phyloP scores from a whole-genome alignment of 345 rosid species.

The Carallia pectinifolia region DNA sequence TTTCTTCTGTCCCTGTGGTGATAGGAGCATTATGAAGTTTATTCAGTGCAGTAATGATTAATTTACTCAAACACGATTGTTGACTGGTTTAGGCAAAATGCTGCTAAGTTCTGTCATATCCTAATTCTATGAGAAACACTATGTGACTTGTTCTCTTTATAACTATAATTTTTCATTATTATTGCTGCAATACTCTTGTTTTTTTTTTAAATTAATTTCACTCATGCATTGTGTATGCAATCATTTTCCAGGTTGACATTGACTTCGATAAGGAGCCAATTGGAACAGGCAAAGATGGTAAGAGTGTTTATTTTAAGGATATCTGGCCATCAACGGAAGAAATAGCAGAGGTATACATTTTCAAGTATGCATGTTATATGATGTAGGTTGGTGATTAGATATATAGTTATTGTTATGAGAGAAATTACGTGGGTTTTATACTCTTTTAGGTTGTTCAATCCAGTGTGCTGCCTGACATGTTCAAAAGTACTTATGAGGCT shows the following conservation, averaged over 20 bases:
- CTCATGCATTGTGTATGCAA: neutral
- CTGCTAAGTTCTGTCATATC: neutral
- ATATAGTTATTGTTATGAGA: constrained; percentile 6
- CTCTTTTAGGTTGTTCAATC: constrained; percentile 74
- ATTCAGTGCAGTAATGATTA: neutral
- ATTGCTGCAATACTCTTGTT: neutral
- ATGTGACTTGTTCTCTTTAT: neutral
- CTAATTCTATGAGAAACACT: neutral
- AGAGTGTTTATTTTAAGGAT: constrained; percentile 70
- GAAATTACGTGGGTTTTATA: constrained; percentile 15
- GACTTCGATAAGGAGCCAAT: constrained; percentile 91
- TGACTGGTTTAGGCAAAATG: neutral
- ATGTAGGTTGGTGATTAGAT: neutral
- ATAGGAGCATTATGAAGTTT: neutral
- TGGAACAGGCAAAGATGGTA: constrained; percentile 84
- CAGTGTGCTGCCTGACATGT: constrained; percentile 93
- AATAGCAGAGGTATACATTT: constrained; percentile 76
- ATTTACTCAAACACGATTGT: no score
- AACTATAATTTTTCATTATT: neutral
- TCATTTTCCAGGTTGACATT: constrained; percentile 66
- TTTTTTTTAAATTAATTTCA: neutral
- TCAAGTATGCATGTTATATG: constrained; percentile 1
- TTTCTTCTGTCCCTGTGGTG: neutral
- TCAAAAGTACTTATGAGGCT: constrained; percentile 83
- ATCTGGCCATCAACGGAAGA: constrained; percentile 94